Evolutionary conservation across 257 asterid species (phyloP), one percentile per base, ranked within the genome.

Genomic region (Lycium ferocissimum): DNA sequence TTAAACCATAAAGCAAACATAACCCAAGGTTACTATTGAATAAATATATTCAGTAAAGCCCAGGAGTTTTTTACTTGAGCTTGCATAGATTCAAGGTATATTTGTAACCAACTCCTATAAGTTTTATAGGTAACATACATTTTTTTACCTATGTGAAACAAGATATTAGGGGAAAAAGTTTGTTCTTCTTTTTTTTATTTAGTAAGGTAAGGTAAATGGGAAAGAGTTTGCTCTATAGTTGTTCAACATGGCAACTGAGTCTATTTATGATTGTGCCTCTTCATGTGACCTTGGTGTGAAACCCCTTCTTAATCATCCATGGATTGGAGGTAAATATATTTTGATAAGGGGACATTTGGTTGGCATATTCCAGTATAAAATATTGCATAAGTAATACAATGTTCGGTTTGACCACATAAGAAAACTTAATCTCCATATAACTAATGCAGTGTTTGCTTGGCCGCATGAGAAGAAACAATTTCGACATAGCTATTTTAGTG

Each of bases 291-390:
- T 7, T 4, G 51, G 13, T 37, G 51, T 8, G 6, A 0, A 69
- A 47, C 22, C 76, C 33, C 76, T 69, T 37, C 26, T 15, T 69
- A 69, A 69, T 12, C 26, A 69, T 69, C 76, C 76, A 37, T 69
- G 7, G 76, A 37, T 0, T 69, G 76, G 37, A 43, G 51, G 51
- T 67, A 33, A 65, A 14, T 37, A 37, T 37, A 67, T 2, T 67
- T 1, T 67, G 49, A 54, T 2, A 15, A 37, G 49, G 75, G 49
- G 6, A 0, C 76, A 37, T 69, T 37, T 37, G 51, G n/a, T 69
- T 15, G n/a, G 51, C 76, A 69, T 15, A 69, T 69, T 67, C 51
- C 76, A 69, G 76, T 26, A 69, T 18, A 69, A 20, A 66, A 33
- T 13, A 5, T 66, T 66, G 73, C 47, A 66, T 35, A 35, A 13